Evolutionary conservation across 208 protist species (phyloP), one percentile per base, ranked within the genome.

Genomic region (Acanthamoeba sp.): DNA sequence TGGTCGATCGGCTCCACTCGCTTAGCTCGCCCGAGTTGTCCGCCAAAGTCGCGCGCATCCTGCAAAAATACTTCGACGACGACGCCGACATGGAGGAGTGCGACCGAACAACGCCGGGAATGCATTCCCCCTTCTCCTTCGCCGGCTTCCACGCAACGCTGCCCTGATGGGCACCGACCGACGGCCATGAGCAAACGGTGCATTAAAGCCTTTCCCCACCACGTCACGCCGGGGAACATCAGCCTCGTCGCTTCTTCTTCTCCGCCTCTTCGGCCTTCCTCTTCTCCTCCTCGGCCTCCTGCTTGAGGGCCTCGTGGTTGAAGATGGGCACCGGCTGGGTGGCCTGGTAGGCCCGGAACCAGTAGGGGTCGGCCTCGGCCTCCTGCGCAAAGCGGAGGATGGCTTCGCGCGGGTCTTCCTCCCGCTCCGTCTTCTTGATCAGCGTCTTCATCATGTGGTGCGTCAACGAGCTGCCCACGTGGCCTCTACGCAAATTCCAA

Each of bases 341-440:
- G 40, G 24, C 50, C 32, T 48, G 18, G 48, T 93, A 93, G 32
- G 59, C 89, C 45, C 45, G 50, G 71, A 87, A 69, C 64, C 45
- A 93, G 64, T 82, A 93, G 16, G 73, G 71, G n/a, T 87, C 91
- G 24, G 16, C 34, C 71, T 66, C 66, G 9, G 66, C 91, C 50
- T 82, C 55, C 71, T 94, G n/a, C 6, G 66, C 91, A 45, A 71
- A 87, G 7, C 38, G 27, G 9, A 94, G 71, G 50, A 94, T 87
- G 38, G 91, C 91, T 42, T 94, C 91, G 55, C 91, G 66, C 24
- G 91, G 91, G 50, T 94, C 91, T 32, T 55, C 69, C 38, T 87
- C 73, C 6, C 73, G 16, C 27, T 91, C 59, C n/a, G 50, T 91
- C 57, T 91, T 91, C 36, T 66, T 76, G 59, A 91, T 66, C 36